phyloP scores from a whole-genome alignment of 306 rosid species.

The Geum urbanum region DNA sequence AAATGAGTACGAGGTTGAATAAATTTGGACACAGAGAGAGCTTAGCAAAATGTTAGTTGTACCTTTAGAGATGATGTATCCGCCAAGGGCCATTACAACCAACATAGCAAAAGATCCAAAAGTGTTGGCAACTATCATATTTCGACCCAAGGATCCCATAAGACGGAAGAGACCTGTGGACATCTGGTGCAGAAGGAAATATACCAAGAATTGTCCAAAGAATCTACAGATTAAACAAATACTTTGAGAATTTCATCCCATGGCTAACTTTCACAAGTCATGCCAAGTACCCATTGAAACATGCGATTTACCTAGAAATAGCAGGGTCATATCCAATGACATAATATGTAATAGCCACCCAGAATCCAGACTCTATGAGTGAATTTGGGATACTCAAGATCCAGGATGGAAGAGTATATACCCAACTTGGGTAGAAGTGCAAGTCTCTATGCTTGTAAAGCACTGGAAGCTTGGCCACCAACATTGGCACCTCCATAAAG shows the following conservation, averaged over 20 bases:
- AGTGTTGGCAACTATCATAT: constrained; percentile 93
- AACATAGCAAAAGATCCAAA: constrained; percentile 99
- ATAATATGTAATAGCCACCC: constrained; percentile 89
- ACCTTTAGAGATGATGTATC: constrained; percentile 91
- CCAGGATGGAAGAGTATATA: constrained; percentile 92
- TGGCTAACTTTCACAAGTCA: constrained; percentile 25
- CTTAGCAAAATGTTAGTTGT: constrained; percentile 22
- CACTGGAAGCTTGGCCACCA: constrained; percentile 96
- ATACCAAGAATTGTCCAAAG: constrained; percentile 69
- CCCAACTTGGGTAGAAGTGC: constrained; percentile 98
- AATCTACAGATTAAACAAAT: constrained; percentile 54
- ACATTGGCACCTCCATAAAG: constrained; percentile 94
- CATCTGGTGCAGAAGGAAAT: constrained; percentile 93
- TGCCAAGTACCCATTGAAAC: constrained; percentile 19
- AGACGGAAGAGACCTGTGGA: constrained; percentile 88
- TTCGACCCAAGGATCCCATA: constrained; percentile 97
- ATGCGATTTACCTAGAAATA: constrained; percentile 53
- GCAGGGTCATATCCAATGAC: constrained; percentile 93
- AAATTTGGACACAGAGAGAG: constrained; percentile 19
- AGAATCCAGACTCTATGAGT: constrained; percentile 83
- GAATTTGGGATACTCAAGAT: constrained; percentile 77
- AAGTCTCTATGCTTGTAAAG: constrained; percentile 97
- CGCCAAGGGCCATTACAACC: constrained; percentile 98
- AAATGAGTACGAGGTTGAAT: constrained; percentile 14
- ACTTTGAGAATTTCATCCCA: constrained; percentile 18